Conservation (phyloP, 2,329 filamentous ascomycete species). For the Monosporascus sp. region DNA sequence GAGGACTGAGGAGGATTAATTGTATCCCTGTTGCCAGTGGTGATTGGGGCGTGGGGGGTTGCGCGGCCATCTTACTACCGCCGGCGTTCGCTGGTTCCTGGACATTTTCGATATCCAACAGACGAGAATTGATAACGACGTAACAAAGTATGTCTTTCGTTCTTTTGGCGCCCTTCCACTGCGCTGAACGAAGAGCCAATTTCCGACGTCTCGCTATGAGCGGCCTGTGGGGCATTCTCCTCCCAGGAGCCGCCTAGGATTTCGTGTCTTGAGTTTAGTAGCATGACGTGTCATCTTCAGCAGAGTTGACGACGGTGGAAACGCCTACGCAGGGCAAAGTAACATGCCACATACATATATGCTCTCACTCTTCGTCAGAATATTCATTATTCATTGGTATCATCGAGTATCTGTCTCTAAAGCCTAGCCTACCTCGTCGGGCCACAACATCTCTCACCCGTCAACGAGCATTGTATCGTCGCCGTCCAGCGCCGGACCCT, state of each 20-base stretch:
- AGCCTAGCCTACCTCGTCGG: not conserved
- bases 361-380: not conserved
- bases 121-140: not conserved
- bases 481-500: conserved; percentile 55
- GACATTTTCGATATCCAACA: not conserved
- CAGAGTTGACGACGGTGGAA: too few relatives aligned
- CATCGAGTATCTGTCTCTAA: not conserved
- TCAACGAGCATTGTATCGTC: conserved; percentile 90
- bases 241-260: too few relatives aligned
- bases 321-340: too few relatives aligned
- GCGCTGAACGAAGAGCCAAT: too few relatives aligned
- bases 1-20: conserved; percentile 1
- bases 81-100: not conserved
- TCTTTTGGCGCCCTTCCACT: too few relatives aligned
- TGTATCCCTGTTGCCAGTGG: not conserved
- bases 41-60: not conserved
- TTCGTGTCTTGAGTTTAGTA: too few relatives aligned
- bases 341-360: too few relatives aligned
- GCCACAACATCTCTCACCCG: conserved; percentile 5
- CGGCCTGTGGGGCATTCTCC: too few relatives aligned
- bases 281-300: too few relatives aligned
- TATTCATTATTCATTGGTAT: conserved; percentile 2
- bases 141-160: not conserved
- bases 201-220: too few relatives aligned
- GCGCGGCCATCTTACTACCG: not conserved